Percentiles rank a stretch among this genome's conserved stretches.
phyloP scores from a whole-genome alignment of 2,329 filamentous ascomycete species.

The Aspergillus floridensis region DNA sequence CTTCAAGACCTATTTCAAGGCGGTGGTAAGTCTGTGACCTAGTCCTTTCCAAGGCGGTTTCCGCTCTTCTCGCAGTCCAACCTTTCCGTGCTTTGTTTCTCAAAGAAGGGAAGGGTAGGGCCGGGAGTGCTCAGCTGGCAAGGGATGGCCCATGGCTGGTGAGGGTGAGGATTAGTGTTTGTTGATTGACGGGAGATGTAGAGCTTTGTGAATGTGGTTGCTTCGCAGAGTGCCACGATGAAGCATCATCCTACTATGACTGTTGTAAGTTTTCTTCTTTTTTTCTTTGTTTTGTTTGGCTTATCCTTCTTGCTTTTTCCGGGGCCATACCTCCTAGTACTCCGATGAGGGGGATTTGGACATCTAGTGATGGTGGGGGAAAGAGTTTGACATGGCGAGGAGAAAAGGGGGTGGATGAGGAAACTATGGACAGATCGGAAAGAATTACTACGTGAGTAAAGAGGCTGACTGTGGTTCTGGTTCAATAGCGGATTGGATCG shows the following conservation, averaged over 20 bases:
- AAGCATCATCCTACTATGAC: slow-evolving; percentile 43
- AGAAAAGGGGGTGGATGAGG: background rate
- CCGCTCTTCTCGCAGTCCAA: background rate
- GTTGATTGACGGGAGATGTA: too few relatives aligned
- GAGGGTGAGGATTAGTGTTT: too few relatives aligned
- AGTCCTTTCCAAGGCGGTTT: too few relatives aligned
- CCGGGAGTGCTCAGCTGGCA: too few relatives aligned
- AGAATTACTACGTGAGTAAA: background rate
- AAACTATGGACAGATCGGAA: too few relatives aligned
- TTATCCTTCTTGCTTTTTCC: too few relatives aligned
- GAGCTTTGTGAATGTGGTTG: slow-evolving; percentile 39
- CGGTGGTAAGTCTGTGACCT: slow-evolving; percentile 28
- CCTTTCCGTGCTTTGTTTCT: background rate
- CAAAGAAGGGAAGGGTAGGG: too few relatives aligned
- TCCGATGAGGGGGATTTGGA: too few relatives aligned
- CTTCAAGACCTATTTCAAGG: slow-evolving; percentile 41
- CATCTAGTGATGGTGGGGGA: background rate
- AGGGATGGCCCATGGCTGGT: too few relatives aligned
- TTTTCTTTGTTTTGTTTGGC: background rate
- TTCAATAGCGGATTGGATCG: slow-evolving; percentile 34
- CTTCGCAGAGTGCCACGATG: slow-evolving; percentile 36
- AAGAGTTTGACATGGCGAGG: background rate
- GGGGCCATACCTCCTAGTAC: too few relatives aligned
- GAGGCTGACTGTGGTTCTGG: slow-evolving; percentile 12
- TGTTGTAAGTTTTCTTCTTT: slow-evolving; percentile 27